These are phyloP conservation scores for Phytophthora cryptogea DNA, from an alignment of 352 stramenopile species.

Conservation along the genomic window DNA sequence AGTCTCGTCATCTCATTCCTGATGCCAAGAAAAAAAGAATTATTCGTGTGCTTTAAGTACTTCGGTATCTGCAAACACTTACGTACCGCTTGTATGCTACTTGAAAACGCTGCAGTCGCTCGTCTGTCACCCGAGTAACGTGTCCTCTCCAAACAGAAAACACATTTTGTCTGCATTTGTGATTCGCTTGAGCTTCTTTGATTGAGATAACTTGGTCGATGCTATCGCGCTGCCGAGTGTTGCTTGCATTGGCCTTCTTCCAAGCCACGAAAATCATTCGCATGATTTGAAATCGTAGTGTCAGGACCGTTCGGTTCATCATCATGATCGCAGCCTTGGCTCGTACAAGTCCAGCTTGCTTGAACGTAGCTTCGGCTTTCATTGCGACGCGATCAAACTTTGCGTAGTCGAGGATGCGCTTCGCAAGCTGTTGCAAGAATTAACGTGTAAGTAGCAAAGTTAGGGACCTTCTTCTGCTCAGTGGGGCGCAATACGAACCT, in stretches of 20 bases:
- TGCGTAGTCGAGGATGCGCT: constrained; percentile 75
- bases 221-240: constrained; percentile 46
- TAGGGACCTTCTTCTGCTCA: neutral
- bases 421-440: constrained; percentile 46
- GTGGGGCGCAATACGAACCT: constrained; percentile 30
- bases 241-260: constrained; percentile 67
- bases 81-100: constrained; percentile 54
- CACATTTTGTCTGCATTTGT: constrained; percentile 44
- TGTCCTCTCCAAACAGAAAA: constrained; percentile 71
- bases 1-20: constrained; percentile 59
- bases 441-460: neutral
- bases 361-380: constrained; percentile 75
- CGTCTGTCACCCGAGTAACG: constrained; percentile 52
- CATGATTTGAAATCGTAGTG: constrained; percentile 62
- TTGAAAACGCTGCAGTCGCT: constrained; percentile 63
- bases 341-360: constrained; percentile 76
- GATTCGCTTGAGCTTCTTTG: constrained; percentile 61
- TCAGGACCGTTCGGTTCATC: constrained; percentile 72
- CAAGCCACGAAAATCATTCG: constrained; percentile 82
- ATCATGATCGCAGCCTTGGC: constrained; percentile 81
- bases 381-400: constrained; percentile 81
- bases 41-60: neutral
- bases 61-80: neutral
- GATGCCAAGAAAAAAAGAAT: neutral
- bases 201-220: constrained; percentile 73